These are phyloP conservation scores for Mycena epipterygia DNA, from an alignment of 768 basidiomycete species.

Conservation along the genomic window DNA sequence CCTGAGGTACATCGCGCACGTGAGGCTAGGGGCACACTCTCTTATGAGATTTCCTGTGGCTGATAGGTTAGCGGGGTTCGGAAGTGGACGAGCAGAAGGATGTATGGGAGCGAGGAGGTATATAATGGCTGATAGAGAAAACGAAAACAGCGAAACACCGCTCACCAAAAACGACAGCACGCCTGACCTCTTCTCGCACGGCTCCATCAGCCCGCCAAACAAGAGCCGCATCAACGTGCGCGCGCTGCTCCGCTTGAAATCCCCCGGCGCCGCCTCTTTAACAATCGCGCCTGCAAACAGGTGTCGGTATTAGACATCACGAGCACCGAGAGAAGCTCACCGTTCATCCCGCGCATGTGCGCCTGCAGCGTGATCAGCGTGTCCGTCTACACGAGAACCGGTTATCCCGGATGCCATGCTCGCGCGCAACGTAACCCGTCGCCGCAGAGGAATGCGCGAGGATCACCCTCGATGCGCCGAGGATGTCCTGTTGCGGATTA, in stretches of 20 bases:
- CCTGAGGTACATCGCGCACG: slow-evolving; percentile 78
- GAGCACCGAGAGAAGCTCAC: slow-evolving; percentile 36
- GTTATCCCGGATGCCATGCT: slow-evolving; percentile 71
- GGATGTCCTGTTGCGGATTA: slow-evolving; percentile 69
- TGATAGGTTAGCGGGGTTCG: not conserved
- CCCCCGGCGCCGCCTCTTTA: slow-evolving; percentile 84
- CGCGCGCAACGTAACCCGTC: slow-evolving; percentile 77
- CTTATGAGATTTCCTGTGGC: slow-evolving; percentile 81
- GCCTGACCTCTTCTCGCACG: slow-evolving; percentile 74
- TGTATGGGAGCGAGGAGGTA: not conserved
- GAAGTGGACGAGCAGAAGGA: not conserved
- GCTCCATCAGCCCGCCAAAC: slow-evolving; percentile 89
- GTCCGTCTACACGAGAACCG: slow-evolving; percentile 69
- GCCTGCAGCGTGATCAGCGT: slow-evolving; percentile 76
- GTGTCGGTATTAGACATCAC: not conserved
- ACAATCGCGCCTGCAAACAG: slow-evolving; percentile 69
- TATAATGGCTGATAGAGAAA: not conserved
- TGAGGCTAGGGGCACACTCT: slow-evolving; percentile 82
- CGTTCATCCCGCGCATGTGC: slow-evolving; percentile 83
- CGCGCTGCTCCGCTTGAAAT: slow-evolving; percentile 83
- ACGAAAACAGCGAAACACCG: not conserved
- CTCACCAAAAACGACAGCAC: slow-evolving; percentile 4
- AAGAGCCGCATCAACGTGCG: slow-evolving; percentile 84
- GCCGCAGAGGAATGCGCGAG: slow-evolving; percentile 77
- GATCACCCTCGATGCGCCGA: slow-evolving; percentile 77